Conservation (phyloP, 768 basidiomycete genomes). For the Termitomyces eurrhizus region DNA sequence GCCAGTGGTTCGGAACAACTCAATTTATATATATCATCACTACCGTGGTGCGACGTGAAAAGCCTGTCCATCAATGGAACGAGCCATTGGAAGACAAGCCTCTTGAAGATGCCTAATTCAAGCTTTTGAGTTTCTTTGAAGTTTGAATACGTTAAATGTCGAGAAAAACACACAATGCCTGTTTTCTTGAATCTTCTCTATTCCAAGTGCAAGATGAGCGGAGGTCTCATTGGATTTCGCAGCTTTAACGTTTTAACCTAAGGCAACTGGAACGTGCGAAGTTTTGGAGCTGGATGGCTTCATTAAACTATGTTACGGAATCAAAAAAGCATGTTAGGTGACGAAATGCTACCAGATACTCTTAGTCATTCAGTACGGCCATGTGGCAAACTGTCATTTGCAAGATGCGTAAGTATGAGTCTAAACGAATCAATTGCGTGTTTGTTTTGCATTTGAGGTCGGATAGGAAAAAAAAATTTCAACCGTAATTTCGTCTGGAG, state of each 20-base stretch:
- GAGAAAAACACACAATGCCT: constrained; percentile 29
- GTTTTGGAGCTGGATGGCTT: background rate
- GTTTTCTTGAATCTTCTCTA: constrained; percentile 42
- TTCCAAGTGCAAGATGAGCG: constrained; percentile 47
- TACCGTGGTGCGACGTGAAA: constrained; percentile 46
- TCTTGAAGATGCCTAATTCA: constrained; percentile 36
- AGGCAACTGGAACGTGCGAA: background rate
- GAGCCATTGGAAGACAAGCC: constrained; percentile 50
- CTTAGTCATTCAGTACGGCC: background rate
- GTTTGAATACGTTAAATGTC: background rate
- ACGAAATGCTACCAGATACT: background rate
- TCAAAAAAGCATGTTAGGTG: background rate
- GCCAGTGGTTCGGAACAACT: constrained; percentile 30
- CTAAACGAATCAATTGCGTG: background rate
- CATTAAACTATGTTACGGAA: background rate
- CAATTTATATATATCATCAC: too few species aligned
- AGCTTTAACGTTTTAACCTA: constrained; percentile 19
- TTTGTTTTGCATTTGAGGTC: too few species aligned
- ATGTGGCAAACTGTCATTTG: background rate
- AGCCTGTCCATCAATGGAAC: constrained; percentile 55
- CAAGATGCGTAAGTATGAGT: background rate
- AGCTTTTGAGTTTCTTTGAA: background rate
- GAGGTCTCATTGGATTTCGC: constrained; percentile 40
- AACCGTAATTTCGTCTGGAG: background rate
- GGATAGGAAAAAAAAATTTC: background rate